These are phyloP conservation scores for Cutaneotrichosporon mucoides DNA, from an alignment of 1,284 basidiomycete species.

Conservation along the genomic window DNA sequence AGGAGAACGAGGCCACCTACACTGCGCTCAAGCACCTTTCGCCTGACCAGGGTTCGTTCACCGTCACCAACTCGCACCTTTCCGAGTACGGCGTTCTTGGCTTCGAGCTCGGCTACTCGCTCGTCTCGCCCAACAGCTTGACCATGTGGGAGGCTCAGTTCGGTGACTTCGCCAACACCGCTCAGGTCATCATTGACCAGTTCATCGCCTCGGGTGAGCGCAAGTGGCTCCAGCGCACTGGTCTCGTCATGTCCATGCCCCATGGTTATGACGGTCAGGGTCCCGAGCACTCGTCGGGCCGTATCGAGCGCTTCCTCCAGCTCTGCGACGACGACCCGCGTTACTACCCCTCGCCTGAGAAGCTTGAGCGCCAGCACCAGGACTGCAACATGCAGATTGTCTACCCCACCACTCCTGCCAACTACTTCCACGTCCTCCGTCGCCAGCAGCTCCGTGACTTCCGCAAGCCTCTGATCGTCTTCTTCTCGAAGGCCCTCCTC, in stretches of 20 bases:
- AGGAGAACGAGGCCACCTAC: constrained; percentile 86
- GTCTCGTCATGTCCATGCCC: constrained; percentile 85
- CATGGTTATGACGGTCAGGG: constrained; percentile 99
- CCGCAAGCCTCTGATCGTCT: constrained; percentile 89
- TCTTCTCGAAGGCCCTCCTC: constrained; percentile 95
- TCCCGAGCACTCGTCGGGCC: constrained; percentile 95
- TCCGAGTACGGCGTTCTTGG: constrained; percentile 95
- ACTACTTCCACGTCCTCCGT: constrained; percentile 94
- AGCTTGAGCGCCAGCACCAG: constrained; percentile 92
- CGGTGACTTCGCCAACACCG: constrained; percentile 96
- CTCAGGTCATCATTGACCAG: constrained; percentile 98
- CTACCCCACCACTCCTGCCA: constrained; percentile 89
- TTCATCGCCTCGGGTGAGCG: constrained; percentile 97
- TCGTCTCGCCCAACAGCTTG: constrained; percentile 88
- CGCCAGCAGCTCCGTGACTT: constrained; percentile 94
- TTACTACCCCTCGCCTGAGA: constrained; percentile 80
- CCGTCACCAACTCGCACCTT: constrained; percentile 94
- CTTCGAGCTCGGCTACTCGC: constrained; percentile 97
- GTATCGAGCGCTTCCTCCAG: constrained; percentile 95
- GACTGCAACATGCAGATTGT: constrained; percentile 99
- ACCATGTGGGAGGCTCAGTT: constrained; percentile 99
- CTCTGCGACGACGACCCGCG: constrained; percentile 97
- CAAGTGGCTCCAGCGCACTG: constrained; percentile 96
- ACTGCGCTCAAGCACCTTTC: constrained; percentile 84
- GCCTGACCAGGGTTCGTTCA: constrained; percentile 82